Base-by-base conservation (phyloP, 108 stramenopile genomes). In the Fragilariopsis cylindrus region DNA sequence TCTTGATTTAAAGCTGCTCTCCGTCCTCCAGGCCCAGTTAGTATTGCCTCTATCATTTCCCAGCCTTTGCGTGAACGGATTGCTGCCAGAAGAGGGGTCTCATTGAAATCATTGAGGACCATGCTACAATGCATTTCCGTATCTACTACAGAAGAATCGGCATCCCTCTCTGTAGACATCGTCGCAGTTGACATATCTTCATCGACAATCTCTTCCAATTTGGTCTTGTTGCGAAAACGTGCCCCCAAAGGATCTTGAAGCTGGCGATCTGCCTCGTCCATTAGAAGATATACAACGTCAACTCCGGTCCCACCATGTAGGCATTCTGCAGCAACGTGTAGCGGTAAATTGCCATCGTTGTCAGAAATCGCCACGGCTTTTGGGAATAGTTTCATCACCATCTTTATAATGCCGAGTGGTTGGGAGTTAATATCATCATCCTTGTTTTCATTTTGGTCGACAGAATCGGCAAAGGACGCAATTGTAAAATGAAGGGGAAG, bases 311-410 rank as follows among this genome's bases (percentile, higher is more conserved):
- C 79, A 7, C 94, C 92, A 7, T 75, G 49, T 43, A 95, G 79
- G 42, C 79, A 70, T 41, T 82, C 77, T 3, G 90, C 87, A 58
- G 87, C 93, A 55, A 80, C 73, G 62, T 95, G 94, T 66, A 95
- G 82, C 8, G 94, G 94, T 42, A 90, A 78, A 71, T 95, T 92
- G 4, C 94, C 94, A 39, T 87, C 92, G 57, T 92, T 89, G 65
- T 95, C 92, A 52, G 77, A 72, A 30, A 95, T 81, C 9, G 82
- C 85, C 48, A 93, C 83, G 39, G 82, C 92, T 57, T 79, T 70
- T 15, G 89, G 92, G 72, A 95, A 95, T 43, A 89, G 81, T 7
- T 48, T 49, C 48, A 95, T 63, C 6, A 92, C 78, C 1, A 68
- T 71, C 65, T 74, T 71, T 18, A 87, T 62, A 3, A 80, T 62